A percentile compares a stretch with the other conserved stretches of the same genome.
Conservation (phyloP, 352 stramenopile genomes). For the Phytophthora sojae region DNA sequence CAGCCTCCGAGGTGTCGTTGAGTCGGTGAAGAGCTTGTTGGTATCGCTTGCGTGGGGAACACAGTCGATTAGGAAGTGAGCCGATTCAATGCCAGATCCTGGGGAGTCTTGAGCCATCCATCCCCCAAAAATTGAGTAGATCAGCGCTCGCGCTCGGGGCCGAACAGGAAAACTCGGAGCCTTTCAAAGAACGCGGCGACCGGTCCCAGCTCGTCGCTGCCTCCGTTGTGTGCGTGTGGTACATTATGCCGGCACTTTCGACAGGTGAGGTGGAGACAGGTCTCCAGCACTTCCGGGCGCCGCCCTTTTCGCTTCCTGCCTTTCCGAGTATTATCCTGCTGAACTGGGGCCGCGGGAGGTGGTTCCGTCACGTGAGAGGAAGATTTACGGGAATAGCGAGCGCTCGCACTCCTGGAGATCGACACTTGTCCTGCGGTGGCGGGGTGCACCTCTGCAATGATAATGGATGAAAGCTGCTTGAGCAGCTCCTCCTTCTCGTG, state of each 20-base stretch:
- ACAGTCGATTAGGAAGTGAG: constrained; percentile 33
- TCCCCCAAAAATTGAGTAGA: not conserved
- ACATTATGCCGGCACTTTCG: constrained; percentile 45
- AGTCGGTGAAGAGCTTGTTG: constrained; percentile 6
- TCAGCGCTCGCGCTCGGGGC: constrained; percentile 22
- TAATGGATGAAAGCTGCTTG: constrained; percentile 39
- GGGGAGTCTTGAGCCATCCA: constrained; percentile 27
- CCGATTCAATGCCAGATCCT: not conserved
- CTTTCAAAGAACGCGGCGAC: constrained; percentile 51
- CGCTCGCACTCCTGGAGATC: constrained; percentile 18
- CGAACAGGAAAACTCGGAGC: constrained; percentile 49
- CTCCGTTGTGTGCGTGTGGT: constrained; percentile 30
- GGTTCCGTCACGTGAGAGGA: constrained; percentile 32
- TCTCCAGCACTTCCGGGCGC: constrained; percentile 72
- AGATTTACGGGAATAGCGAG: constrained; percentile 41
- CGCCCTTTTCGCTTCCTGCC: constrained; percentile 34
- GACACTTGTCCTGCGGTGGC: constrained; percentile 4
- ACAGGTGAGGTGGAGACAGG: constrained; percentile 76
- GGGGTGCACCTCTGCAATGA: constrained; percentile 49
- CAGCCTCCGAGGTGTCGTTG: constrained; percentile 2
- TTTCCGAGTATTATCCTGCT: constrained; percentile 28
- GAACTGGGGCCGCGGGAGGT: constrained; percentile 12
- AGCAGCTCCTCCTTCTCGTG: constrained; percentile 70
- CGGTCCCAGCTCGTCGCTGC: constrained; percentile 31
- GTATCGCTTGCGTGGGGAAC: constrained; percentile 24